Evolutionary conservation across 805 yeast species (phyloP), one percentile per base, ranked within the genome.

Genomic region (Spathaspora arborariae): DNA sequence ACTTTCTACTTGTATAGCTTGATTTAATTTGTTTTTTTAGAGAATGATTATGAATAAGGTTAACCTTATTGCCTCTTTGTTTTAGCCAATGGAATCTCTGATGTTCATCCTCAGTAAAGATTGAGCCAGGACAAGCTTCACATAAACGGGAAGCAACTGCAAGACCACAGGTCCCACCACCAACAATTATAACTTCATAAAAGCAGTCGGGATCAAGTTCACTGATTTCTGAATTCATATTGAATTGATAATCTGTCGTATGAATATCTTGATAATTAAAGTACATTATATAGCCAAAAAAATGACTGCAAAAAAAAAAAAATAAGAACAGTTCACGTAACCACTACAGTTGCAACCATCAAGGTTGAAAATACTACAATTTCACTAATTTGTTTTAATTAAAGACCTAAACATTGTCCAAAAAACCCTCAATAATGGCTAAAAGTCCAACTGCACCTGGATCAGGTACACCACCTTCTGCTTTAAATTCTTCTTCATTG

Each of bases 401-500:
- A 24, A 10, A 16, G 11, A 26, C 15, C 35, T 30, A 30, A 13
- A 30, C 35, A 30, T 4, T 22, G 9, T 9, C 47, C 6, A 52
- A 40, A 45, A 68, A 72, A 13, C 84, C 84, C 51, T 75, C 69
- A 18, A 80, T 59, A 15, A 80, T 60, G 20, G 78, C 87, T 30
- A 82, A 85, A 20, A 91, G 69, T 3, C 97, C 97, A 47, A 88
- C 80, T 2, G 97, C 97, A 53, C 98, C 97, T 4, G 98, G 97
- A 58, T 91, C 98, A 1, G 96, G 96, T 24, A 90, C 74, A n/a
- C 86, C 88, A 20, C 88, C 89, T 35, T 72, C 74, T 35, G 66
- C 75, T 46, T 71, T 68, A 55, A 82, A 76, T 44, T 79, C 85
- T 10, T 75, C 81, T 49, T 80, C 80, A 51, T 75, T 74, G 21